Conservation (phyloP, 2,329 filamentous ascomycete species). For the Trichoderma polysporum region DNA sequence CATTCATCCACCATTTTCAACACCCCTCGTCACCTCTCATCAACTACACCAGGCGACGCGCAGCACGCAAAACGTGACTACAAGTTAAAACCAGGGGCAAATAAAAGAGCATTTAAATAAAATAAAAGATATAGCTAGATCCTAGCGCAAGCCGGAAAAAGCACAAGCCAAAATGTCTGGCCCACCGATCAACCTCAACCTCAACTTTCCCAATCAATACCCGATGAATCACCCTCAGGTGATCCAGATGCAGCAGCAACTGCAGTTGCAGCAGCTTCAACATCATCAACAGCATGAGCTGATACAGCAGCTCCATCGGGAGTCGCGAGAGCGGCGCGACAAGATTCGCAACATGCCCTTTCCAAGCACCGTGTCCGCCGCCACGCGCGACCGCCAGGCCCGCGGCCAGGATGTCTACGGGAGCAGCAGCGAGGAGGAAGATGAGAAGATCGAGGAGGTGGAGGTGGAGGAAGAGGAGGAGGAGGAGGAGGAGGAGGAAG, state of each 20-base stretch:
- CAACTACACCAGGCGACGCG: not conserved
- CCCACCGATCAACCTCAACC: not conserved
- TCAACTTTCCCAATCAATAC: not conserved
- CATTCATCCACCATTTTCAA: not conserved
- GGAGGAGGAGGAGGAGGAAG: not conserved
- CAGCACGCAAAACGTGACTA: not conserved
- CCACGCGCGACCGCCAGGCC: constrained; percentile 59
- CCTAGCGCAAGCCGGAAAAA: not conserved
- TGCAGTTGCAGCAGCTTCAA: not conserved
- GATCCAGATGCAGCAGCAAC: not conserved
- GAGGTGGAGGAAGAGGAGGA: not conserved
- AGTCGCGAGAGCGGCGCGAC: not conserved
- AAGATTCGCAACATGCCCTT: constrained; percentile 33
- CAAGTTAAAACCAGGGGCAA: not conserved
- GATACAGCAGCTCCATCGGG: not conserved
- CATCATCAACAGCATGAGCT: not conserved
- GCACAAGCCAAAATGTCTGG: not conserved
- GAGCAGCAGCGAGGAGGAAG: constrained; percentile 26
- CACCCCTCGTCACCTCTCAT: not conserved
- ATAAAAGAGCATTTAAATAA: not conserved
- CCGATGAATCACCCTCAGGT: not conserved
- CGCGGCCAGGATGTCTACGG: constrained; percentile 57
- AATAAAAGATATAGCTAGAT: not conserved
- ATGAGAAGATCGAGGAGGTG: constrained; percentile 23
- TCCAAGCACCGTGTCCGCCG: constrained; percentile 42